Evolutionary conservation across 2,329 filamentous ascomycete species (phyloP), one percentile per base, ranked within the genome.

Genomic region (Ophiostoma ips): DNA sequence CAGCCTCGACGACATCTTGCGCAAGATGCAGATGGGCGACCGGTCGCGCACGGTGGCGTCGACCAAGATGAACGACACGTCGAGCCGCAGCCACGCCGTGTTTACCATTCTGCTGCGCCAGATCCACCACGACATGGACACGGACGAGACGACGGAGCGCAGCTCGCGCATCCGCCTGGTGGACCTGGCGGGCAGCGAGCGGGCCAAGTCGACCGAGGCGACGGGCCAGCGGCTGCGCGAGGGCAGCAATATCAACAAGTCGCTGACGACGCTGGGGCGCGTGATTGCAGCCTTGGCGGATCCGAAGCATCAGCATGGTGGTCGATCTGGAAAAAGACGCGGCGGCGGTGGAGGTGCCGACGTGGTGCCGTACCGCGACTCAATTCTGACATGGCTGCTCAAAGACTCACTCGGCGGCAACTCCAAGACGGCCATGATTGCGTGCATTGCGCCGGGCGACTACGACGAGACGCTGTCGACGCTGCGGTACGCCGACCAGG

Each of bases 11-110:
- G 92, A 98, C 64, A 87, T 98, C 55, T 74, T 94, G 66, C 82
- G 85, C 36, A 82, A 86, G 66, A 95, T 98, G 88, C 86, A 84
- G 59, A 78, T 81, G 60, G 92, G 92, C 51, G 92, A 98, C 64
- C 71, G 76, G 56, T 95, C 85, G 52, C 82, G 92, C 45, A 96
- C 92, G 0, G 83, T 79, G 18, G 92, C 92, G 13, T 88, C 86
- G 62, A 98, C 92, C 53, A 96, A 95, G 70, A 98, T 98, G 92
- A 98, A 98, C 67, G 92, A 98, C 66, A 96, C 90, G 3, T 94
- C 87, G 49, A 95, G 87, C 55, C 85, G 92, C 64, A 95, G 88
- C 56, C 92, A 98, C 62, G 88, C 92, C 8, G 92, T 98, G 52
- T 98, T 98, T 66, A 98, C 92, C 28, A 92, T 98, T 59, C 92